Evolutionary conservation across 2,329 filamentous ascomycete genomes (phyloP).

Genomic region (Hirsutella thompsonii): DNA sequence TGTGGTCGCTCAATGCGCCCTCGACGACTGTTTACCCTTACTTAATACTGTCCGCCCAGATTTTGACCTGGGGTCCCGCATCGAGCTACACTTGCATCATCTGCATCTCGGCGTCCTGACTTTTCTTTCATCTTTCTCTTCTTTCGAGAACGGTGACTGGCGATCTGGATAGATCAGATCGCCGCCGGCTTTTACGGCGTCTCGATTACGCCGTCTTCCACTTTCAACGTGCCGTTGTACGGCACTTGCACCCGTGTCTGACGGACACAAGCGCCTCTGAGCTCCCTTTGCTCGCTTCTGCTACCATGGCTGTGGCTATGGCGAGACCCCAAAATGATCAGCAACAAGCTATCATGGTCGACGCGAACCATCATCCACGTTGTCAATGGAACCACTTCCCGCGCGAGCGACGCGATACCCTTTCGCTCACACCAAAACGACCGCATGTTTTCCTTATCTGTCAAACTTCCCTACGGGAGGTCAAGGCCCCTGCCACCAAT

Average conservation of each 20-base stretch:
- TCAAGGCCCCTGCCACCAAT: slow-evolving; percentile 6
- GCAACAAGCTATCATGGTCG: not conserved
- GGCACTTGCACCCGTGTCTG: slow-evolving; percentile 11
- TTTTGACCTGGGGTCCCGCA: not conserved
- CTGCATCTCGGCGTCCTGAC: slow-evolving; percentile 9
- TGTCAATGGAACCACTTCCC: slow-evolving; percentile 1
- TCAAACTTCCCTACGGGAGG: slow-evolving; percentile 8
- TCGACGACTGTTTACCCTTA: not conserved
- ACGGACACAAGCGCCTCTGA: slow-evolving; percentile 4
- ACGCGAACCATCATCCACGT: not conserved
- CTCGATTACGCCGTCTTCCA: no score
- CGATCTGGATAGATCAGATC: not conserved
- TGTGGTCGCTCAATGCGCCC: not conserved
- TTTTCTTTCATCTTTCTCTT: slow-evolving; percentile 9
- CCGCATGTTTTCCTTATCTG: slow-evolving; percentile 8
- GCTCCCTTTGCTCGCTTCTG: not conserved
- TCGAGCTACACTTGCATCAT: not conserved
- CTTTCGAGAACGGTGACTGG: slow-evolving; percentile 7
- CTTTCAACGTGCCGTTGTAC: slow-evolving; percentile 1
- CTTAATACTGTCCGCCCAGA: not conserved
- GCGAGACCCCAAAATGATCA: no score
- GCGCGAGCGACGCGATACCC: slow-evolving; percentile 9
- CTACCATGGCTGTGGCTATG: no score
- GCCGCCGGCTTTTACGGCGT: no score
- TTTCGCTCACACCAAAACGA: slow-evolving; percentile 7